Evolutionary conservation across 495 filamentous ascomycete genomes (phyloP), one percentile per base, ranked within the genome.

Genomic region (Pyrenopolyporus hunteri): DNA sequence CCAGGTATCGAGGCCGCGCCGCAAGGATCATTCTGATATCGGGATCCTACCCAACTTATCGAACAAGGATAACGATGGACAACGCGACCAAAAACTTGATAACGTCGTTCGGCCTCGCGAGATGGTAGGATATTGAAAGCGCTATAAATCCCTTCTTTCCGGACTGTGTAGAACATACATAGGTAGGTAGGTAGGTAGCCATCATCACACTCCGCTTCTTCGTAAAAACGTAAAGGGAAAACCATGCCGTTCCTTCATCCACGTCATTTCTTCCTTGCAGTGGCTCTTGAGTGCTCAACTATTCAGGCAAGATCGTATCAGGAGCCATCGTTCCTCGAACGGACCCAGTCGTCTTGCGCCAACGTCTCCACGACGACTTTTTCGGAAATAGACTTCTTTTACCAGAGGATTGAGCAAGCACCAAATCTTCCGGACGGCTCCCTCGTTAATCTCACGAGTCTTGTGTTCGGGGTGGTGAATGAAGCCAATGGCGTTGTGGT

Each of bases 381-480:
- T 57, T 44, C 60, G 0, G 6, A 64, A 1, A 35, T 44, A 31
- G 9, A 28, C 0, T 29, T 57, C 14, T 13, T 36, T 0, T 70
- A 70, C 40, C 7, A 62, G 4, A 63, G 33, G n/a, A 37, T 56
- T 23, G 50, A 55, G 16, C 28, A 23, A 4, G 48, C 51, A 0
- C 52, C 36, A 11, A 9, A 26, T 43, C 1, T 37, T 0, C 26
- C 44, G 0, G 29, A 42, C 4, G 19, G 56, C 2, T 20, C 32
- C 9, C 59, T 46, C 13, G n/a, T n/a, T n/a, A 68, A 68, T 28
- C 51, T 53, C 26, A 70, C 67, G 3, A 51, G 58, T 23, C 57
- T 70, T 22, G 67, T 29, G 13, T 67, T 70, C 49, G 57, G 39
- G 10, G 46, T 70, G 9, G 16, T 48, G 3, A 68, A 70, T 36